phyloP scores from a whole-genome alignment of 176 grass and related monocot genomes.

The Dendrocalamus sinicus region DNA sequence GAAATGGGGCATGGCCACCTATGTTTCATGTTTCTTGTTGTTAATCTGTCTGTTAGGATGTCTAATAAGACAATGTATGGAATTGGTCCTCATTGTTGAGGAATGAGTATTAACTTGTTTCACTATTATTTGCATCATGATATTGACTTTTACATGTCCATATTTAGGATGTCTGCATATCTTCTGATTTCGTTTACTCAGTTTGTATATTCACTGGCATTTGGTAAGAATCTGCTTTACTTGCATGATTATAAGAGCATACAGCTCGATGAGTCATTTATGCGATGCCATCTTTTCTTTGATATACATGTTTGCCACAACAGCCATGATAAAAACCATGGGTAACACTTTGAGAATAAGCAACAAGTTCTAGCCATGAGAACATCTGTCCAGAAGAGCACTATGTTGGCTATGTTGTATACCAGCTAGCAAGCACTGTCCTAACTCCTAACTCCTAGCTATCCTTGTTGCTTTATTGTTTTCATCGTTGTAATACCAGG shows the following conservation, averaged over 20 bases:
- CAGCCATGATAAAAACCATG: constrained; percentile 3
- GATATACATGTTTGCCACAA: background rate
- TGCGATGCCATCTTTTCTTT: background rate
- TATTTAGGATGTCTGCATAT: constrained; percentile 27
- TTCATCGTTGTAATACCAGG: background rate
- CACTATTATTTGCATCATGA: constrained; percentile 7
- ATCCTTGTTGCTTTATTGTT: background rate
- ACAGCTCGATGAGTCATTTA: background rate
- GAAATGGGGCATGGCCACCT: background rate
- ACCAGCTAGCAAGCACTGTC: constrained; percentile 5
- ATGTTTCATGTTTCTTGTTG: background rate
- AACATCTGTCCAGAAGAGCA: constrained; percentile 22
- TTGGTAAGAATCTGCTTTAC: background rate
- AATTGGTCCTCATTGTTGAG: background rate
- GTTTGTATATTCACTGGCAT: background rate
- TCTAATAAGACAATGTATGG: background rate
- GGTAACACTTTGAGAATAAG: constrained; percentile 4
- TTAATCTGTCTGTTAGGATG: background rate
- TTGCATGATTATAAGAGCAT: constrained; percentile 27
- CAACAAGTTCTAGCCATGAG: background rate
- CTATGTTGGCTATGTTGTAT: background rate
- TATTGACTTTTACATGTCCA: background rate
- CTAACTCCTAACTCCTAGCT: constrained; percentile 26
- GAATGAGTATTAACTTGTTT: constrained; percentile 15
- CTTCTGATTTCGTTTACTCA: constrained; percentile 1